A percentile compares a stretch with the other conserved stretches of the same genome.
These are phyloP conservation scores for Berkeleyomyces rouxiae DNA, from an alignment of 2,329 filamentous ascomycete genomes.

Conservation along the genomic window DNA sequence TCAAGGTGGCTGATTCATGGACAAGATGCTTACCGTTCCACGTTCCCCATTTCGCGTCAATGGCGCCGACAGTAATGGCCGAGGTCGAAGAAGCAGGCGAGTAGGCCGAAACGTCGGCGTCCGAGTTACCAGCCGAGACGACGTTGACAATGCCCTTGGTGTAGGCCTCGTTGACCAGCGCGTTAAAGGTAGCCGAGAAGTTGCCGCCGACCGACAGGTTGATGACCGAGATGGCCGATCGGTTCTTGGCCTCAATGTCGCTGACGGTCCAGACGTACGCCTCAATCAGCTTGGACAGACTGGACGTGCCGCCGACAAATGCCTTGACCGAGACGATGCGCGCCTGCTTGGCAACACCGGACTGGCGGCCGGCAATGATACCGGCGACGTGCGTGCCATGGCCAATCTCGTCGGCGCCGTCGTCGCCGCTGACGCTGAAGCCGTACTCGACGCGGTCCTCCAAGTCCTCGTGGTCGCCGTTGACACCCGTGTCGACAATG, in stretches of 20 bases:
- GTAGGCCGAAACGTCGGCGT: constrained; percentile 2
- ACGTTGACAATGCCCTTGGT: constrained; percentile 24
- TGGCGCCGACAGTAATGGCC: constrained; percentile 19
- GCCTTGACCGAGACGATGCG: constrained; percentile 31
- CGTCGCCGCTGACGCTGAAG: constrained; percentile 18
- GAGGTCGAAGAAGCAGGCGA: constrained; percentile 18
- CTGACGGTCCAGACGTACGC: constrained; percentile 23
- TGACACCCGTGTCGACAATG: constrained; percentile 18
- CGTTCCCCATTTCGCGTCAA: constrained; percentile 20
- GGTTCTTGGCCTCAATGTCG: constrained; percentile 20
- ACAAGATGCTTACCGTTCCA: constrained; percentile 18
- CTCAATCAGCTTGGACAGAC: constrained; percentile 19
- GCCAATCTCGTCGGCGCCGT: constrained; percentile 21
- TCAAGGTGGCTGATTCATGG: background rate
- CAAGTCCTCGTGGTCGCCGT: constrained; percentile 16
- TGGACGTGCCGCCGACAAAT: constrained; percentile 21
- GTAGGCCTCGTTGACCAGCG: constrained; percentile 16
- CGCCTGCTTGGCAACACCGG: constrained; percentile 26
- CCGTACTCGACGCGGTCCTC: constrained; percentile 16
- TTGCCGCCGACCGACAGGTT: constrained; percentile 26
- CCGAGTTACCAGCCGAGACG: constrained; percentile 19
- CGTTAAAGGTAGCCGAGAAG: constrained; percentile 12
- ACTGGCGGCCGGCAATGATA: constrained; percentile 15
- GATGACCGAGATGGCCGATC: constrained; percentile 23
- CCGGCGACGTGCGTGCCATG: constrained; percentile 27